Evolutionary conservation across 2,329 filamentous ascomycete genomes (phyloP).

Genomic region (Elsinoe necatrix): DNA sequence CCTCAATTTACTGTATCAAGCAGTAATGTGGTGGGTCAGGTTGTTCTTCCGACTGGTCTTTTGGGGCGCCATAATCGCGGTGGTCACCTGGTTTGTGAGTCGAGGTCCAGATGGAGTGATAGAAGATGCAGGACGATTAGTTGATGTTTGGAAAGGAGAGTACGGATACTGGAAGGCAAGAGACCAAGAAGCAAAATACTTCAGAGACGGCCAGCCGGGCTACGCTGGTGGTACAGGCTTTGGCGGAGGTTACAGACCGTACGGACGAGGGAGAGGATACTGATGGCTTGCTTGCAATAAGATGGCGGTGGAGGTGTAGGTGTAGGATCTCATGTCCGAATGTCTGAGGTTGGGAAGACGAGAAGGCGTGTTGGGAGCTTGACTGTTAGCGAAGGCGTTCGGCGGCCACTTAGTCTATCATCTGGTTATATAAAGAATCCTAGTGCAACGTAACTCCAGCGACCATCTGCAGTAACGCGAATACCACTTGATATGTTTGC

Average conservation of each 20-base stretch:
- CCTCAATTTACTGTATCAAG: slow-evolving; percentile 58
- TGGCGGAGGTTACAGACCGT: slow-evolving; percentile 1
- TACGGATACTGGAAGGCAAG: slow-evolving; percentile 32
- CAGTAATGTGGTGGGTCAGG: slow-evolving; percentile 70
- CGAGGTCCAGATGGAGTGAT: slow-evolving; percentile 58
- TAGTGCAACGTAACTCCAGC: too few species aligned
- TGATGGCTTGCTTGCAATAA: neutral
- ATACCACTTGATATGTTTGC: too few species aligned
- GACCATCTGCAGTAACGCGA: too few species aligned
- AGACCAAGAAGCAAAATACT: slow-evolving; percentile 18
- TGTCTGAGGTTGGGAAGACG: too few species aligned
- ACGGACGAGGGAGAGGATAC: slow-evolving; percentile 7
- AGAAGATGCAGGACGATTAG: slow-evolving; percentile 45
- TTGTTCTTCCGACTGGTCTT: slow-evolving; percentile 55
- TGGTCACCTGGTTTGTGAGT: slow-evolving; percentile 49
- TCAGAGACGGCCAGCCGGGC: neutral
- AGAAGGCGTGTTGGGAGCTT: neutral
- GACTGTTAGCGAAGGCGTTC: neutral
- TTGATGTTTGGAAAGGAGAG: slow-evolving; percentile 32
- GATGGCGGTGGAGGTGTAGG: too few species aligned
- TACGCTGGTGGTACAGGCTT: slow-evolving; percentile 3
- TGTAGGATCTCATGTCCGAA: too few species aligned
- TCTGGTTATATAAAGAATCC: neutral
- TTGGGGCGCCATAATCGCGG: slow-evolving; percentile 51
- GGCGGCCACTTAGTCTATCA: neutral